Conservation (phyloP, 148 eudicot genomes). For the Rhododendron ovatum region DNA sequence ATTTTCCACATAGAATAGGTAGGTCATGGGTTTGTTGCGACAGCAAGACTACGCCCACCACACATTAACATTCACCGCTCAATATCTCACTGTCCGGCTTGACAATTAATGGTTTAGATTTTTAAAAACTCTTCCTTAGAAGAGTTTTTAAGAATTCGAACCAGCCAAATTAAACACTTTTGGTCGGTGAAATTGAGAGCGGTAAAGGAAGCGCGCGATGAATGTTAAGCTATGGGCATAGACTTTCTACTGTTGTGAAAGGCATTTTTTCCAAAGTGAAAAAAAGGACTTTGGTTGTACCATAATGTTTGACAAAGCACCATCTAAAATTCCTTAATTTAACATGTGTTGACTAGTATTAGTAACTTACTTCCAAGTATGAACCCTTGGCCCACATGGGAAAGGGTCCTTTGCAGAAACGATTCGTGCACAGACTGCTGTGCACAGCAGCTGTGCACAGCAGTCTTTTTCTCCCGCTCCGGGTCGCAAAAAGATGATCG, state of each 20-base stretch:
- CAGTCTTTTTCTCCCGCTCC: too few species aligned
- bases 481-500: too few species aligned
- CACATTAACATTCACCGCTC: too few species aligned
- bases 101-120: too few species aligned
- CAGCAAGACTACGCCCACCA: too few species aligned
- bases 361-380: neutral
- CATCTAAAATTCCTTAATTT: neutral
- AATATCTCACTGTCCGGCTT: too few species aligned
- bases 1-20: neutral
- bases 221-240: too few species aligned
- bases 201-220: fast-evolving
- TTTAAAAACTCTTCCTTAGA: too few species aligned
- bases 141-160: too few species aligned
- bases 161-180: too few species aligned
- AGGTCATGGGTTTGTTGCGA: neutral
- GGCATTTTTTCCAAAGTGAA: neutral
- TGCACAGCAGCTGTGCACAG: too few species aligned
- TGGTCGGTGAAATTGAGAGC: fast-evolving
- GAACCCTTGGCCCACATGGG: conserved; percentile 8
- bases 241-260: neutral
- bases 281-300: neutral
- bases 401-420: neutral
- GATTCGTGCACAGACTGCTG: too few species aligned
- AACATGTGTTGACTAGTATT: neutral
- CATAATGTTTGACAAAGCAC: neutral